Base-by-base conservation (phyloP, 768 basidiomycete species). In the Mycena alexandri region DNA sequence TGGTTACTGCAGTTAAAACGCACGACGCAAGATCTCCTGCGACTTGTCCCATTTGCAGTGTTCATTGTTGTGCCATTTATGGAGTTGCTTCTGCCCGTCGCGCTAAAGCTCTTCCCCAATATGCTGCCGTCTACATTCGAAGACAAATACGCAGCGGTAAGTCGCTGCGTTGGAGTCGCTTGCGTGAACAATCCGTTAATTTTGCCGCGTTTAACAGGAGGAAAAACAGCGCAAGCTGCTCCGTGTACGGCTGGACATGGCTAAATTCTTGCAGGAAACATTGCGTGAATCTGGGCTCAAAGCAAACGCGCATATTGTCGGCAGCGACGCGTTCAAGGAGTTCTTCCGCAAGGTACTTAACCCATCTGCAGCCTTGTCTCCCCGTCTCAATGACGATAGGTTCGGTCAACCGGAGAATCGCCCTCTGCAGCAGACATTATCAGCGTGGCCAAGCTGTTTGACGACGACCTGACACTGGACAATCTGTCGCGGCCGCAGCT, bases 51-150 rank as follows among this genome's bases (percentile, higher is more conserved):
- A 1, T 99, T 99, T 79, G 89, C 93, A 9, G 95, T 95, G 55
- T 98, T 99, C 81, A 76, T 99, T 69, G 84, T 98, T 73, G 94
- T 99, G 3, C 98, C 98, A 1, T 99, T 99, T 85, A 99, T 99
- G 97, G 98, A 99, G 77, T 78, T 99, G 19, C 85, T 99, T 6
- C 88, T 99, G 3, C 98, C 98, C 2, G 94, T 99, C 44, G 96
- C 96, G 0, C 86, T 99, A 71, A 98, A 97, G 78, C 80, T 99
- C 48, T 99, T 99, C 87, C 98, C 98, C 16, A 98, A 93, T 79
- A 99, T 99, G 95, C 88, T 99, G 7, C 98, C 98, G 0, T 96
- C 94, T 0, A 99, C 98, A 0, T 99, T 99, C 70, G 96, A 99
- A 77, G 97, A 98, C 83, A 96, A 97, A 79, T 98, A 91, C 74